phyloP scores from a whole-genome alignment of 768 basidiomycete genomes.

The Boletus vinaceobasis region DNA sequence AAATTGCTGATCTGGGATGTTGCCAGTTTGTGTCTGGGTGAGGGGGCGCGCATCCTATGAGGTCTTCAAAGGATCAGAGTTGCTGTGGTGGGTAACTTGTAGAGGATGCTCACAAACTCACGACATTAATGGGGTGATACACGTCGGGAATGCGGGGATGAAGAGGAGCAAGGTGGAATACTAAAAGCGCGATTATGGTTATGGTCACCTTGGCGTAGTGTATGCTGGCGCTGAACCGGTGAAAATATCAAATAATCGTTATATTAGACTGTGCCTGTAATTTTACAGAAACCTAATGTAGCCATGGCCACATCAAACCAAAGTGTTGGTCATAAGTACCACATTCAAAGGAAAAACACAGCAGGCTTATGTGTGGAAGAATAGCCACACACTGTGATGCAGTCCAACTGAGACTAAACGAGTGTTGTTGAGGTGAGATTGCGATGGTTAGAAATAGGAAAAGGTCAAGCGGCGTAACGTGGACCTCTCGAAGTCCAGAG shows the following conservation, averaged over 20 bases:
- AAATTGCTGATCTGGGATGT: too few species aligned
- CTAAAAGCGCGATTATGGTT: too few species aligned
- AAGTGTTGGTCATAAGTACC: neutral
- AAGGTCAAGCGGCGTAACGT: neutral
- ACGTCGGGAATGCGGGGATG: too few species aligned
- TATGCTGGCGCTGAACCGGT: neutral
- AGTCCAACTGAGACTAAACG: neutral
- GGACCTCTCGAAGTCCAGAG: neutral
- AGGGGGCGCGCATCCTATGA: too few species aligned
- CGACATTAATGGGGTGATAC: too few species aligned
- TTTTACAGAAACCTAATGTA: neutral
- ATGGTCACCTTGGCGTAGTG: neutral
- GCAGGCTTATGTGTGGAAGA: neutral
- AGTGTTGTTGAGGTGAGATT: neutral
- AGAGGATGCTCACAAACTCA: too few species aligned
- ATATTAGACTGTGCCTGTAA: neutral
- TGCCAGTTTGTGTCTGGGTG: too few species aligned
- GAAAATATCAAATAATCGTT: neutral
- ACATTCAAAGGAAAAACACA: neutral
- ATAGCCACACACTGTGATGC: neutral
- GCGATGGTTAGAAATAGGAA: neutral
- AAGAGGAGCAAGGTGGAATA: too few species aligned
- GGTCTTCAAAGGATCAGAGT: too few species aligned
- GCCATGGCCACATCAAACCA: neutral
- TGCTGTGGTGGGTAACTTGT: neutral